A percentile compares a stretch with the other conserved stretches of the same genome.
phyloP scores from a whole-genome alignment of 2,329 filamentous ascomycete genomes.

The Colletotrichum chlorophyti region DNA sequence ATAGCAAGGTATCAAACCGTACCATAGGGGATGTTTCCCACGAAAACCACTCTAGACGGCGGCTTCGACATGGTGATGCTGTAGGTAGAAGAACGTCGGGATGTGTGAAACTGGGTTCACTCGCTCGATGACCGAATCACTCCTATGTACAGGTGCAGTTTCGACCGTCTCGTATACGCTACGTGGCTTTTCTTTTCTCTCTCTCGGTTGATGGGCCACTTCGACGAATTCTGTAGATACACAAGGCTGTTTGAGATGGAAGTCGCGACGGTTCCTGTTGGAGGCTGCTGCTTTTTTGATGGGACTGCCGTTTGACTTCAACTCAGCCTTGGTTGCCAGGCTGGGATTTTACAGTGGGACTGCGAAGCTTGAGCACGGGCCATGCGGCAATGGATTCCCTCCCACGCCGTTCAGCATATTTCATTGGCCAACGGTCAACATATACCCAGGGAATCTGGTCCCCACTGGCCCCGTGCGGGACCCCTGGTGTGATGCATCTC shows the following conservation, averaged over 20 bases:
- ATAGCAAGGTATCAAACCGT: too few species aligned
- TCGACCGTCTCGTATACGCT: too few species aligned
- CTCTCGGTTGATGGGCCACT: too few species aligned
- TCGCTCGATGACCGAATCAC: neutral
- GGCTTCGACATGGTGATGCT: slow-evolving; percentile 72
- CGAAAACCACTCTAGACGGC: slow-evolving; percentile 81
- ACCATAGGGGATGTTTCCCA: slow-evolving; percentile 88
- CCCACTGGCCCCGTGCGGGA: slow-evolving; percentile 16
- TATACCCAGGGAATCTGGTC: slow-evolving; percentile 12
- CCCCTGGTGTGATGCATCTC: slow-evolving; percentile 21
- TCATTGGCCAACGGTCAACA: slow-evolving; percentile 20
- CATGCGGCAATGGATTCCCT: slow-evolving; percentile 3
- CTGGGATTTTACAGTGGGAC: slow-evolving; percentile 27
- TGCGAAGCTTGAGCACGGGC: slow-evolving; percentile 23
- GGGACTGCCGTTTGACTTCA: neutral
- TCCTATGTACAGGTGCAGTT: neutral
- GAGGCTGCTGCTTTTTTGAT: slow-evolving; percentile 1
- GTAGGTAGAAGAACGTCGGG: neutral
- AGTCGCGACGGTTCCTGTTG: neutral
- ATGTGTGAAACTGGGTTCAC: neutral
- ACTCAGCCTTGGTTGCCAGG: slow-evolving; percentile 22
- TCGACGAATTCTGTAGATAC: too few species aligned
- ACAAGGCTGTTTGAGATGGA: neutral
- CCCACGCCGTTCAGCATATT: slow-evolving; percentile 6
- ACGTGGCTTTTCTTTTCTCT: too few species aligned